A percentile compares a stretch with the other conserved stretches of the same genome.
These are phyloP conservation scores for Orychophragmus violaceus DNA, from an alignment of 345 rosid species.

Conservation along the genomic window DNA sequence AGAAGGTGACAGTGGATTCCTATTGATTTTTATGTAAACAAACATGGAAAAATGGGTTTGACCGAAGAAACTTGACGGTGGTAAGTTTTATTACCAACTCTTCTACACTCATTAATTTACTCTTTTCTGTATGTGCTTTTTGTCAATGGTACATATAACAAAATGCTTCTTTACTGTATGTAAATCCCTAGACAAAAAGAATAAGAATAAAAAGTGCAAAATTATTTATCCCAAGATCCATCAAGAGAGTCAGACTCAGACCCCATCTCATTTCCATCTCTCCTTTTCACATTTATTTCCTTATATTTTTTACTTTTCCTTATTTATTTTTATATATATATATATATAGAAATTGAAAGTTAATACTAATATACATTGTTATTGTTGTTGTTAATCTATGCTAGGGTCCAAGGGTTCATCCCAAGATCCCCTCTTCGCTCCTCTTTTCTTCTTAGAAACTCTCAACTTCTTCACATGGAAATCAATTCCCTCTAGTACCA, in stretches of 20 bases:
- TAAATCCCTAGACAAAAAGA: slow-evolving; percentile 52
- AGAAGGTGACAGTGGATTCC: slow-evolving; percentile 17
- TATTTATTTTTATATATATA: neutral
- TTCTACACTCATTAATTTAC: slow-evolving; percentile 15
- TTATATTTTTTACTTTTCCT: neutral
- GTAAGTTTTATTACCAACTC: slow-evolving; percentile 28
- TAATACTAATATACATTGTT: slow-evolving; percentile 4
- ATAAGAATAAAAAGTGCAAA: slow-evolving; percentile 40
- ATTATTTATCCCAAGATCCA: slow-evolving; percentile 58
- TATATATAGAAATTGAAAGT: neutral
- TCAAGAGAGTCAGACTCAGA: slow-evolving; percentile 44
- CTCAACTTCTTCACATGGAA: slow-evolving; percentile 33
- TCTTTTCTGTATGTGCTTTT: neutral
- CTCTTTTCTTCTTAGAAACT: slow-evolving; percentile 12
- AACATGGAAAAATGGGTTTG: slow-evolving; percentile 37
- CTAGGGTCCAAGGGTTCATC: slow-evolving; percentile 41
- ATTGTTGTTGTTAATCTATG: slow-evolving; percentile 13
- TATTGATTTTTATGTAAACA: slow-evolving; percentile 14
- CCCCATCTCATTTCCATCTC: slow-evolving; percentile 33
- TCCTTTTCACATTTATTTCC: slow-evolving; percentile 26
- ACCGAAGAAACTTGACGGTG: slow-evolving; percentile 28
- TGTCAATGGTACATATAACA: slow-evolving; percentile 16
- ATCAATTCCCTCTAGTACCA: slow-evolving; percentile 13
- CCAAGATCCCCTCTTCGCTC: slow-evolving; percentile 20
- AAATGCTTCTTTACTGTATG: slow-evolving; percentile 26